These are phyloP conservation scores for Sclerospora graminicola DNA, from an alignment of 352 stramenopile genomes.

Conservation along the genomic window DNA sequence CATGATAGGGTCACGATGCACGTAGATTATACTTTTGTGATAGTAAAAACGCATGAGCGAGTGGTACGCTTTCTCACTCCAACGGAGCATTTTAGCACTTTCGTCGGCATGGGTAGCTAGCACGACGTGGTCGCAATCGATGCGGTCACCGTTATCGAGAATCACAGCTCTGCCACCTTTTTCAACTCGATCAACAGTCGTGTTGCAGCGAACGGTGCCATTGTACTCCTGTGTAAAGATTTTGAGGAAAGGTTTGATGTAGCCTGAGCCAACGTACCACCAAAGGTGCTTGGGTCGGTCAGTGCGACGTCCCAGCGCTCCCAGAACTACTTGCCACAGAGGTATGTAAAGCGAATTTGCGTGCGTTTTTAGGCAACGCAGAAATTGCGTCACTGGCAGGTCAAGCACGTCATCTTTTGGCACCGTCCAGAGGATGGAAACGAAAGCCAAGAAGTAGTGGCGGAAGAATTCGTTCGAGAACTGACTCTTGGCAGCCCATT, in stretches of 20 bases:
- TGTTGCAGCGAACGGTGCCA: conserved; percentile 71
- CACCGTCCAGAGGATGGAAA: conserved; percentile 80
- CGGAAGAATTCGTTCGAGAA: conserved; percentile 83
- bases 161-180: conserved; percentile 76
- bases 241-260: conserved; percentile 81
- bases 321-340: conserved; percentile 75
- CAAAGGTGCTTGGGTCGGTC: conserved; percentile 77
- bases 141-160: conserved; percentile 52
- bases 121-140: conserved; percentile 80
- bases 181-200: conserved; percentile 48
- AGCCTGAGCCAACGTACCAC: conserved; percentile 79
- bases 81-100: conserved; percentile 61
- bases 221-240: conserved; percentile 77
- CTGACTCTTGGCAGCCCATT: conserved; percentile 52
- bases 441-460: conserved; percentile 83
- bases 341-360: conserved; percentile 83
- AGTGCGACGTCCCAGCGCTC: conserved; percentile 54
- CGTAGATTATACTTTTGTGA: conserved; percentile 86
- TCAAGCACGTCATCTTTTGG: conserved; percentile 79
- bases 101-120: conserved; percentile 74
- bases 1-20: conserved; percentile 71
- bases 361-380: conserved; percentile 82
- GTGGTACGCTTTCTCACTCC: conserved; percentile 49
- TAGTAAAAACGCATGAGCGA: conserved; percentile 75
- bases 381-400: conserved; percentile 73